A percentile compares a stretch with the other conserved stretches of the same genome.
Evolutionary conservation across 805 yeast genomes (phyloP).

Genomic region (Metschnikowia kunwiensis): DNA sequence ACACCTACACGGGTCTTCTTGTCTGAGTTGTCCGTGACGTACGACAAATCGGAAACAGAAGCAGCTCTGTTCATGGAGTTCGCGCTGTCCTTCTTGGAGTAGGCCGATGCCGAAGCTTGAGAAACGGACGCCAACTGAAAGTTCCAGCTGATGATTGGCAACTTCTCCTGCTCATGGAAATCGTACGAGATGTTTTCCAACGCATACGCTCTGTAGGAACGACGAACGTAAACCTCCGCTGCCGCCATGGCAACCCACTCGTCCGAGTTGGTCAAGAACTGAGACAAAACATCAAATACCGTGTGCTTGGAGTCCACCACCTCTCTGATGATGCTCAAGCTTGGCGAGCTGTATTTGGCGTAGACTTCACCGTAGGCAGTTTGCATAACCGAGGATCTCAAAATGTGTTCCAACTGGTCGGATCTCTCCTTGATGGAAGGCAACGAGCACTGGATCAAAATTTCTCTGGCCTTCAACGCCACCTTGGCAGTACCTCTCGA

Average conservation of each 20-base stretch:
- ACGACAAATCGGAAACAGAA: conserved; percentile 89
- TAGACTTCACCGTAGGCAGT: conserved; percentile 81
- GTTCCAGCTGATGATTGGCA: conserved; percentile 81
- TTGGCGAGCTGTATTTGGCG: conserved; percentile 78
- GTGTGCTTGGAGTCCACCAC: conserved; percentile 95
- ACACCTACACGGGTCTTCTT: conserved; percentile 81
- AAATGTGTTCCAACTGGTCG: conserved; percentile 94
- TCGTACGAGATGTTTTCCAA: conserved; percentile 72
- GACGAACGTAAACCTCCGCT: conserved; percentile 91
- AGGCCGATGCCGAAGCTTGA: conserved; percentile 72
- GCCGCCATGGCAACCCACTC: conserved; percentile 93
- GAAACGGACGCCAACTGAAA: conserved; percentile 78
- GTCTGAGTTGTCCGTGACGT: conserved; percentile 69
- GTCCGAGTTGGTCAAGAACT: conserved; percentile 79
- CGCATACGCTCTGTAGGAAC: conserved; percentile 95
- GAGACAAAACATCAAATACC: conserved; percentile 93
- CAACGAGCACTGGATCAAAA: conserved; percentile 91
- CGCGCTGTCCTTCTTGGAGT: conserved; percentile 41
- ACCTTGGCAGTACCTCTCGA: conserved; percentile 90
- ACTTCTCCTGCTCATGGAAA: conserved; percentile 39
- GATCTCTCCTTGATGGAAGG: conserved; percentile 96
- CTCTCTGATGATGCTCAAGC: conserved; percentile 74
- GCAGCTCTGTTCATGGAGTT: conserved; percentile 71
- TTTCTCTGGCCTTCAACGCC: conserved; percentile 92
- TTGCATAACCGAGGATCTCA: conserved; percentile 86